Base-by-base conservation (phyloP, 805 yeast genomes). In the Candida quercuum region DNA sequence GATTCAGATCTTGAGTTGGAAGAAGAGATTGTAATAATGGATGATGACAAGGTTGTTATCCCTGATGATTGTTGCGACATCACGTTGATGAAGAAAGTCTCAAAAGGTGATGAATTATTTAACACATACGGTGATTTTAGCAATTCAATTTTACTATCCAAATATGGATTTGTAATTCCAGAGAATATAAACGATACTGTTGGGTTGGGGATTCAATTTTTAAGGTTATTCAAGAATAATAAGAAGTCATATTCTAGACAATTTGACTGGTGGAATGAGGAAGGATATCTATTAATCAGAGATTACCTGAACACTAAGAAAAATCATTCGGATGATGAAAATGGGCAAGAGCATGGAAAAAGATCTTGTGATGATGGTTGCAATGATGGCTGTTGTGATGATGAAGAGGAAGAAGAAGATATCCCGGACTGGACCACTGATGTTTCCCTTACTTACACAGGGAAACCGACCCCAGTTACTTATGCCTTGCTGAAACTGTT, bases 91-190 rank as follows among this genome's bases (percentile, higher is more conserved):
- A 56, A 54, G 12, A 52, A 59, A 2, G 74, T 85, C 1, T 35
- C 49, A 1, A 53, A 60, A 24, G 75, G 76, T 7, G 56, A 65
- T 11, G 96, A 91, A 52, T 52, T 91, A 12, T 85, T 79, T 65
- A 88, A 86, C 60, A 78, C 93, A 0, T 89, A 88, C 50, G 97
- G 96, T 0, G 81, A 78, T 20, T 65, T 81, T 28, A 61, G 80
- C 13, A 86, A 85, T 47, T 67, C 83, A 0, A 70, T 74, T 26
- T 61, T 89, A 28, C 57, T 88, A 12, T 76, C 88, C 12, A 71
- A 85, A 39, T 89, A 88, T 55, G 96, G 96, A 1, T 88, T 89
- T 55, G 73, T 80, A 9, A 64, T 72, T 26, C 61, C 66, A 35
- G 61, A 63, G n/a, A 76, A 78, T 45, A 62, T 65, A 1, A 69